Evolutionary conservation across 2,329 filamentous ascomycete genomes (phyloP), one percentile per base, ranked within the genome.

Genomic region (Podosphaera fusca): DNA sequence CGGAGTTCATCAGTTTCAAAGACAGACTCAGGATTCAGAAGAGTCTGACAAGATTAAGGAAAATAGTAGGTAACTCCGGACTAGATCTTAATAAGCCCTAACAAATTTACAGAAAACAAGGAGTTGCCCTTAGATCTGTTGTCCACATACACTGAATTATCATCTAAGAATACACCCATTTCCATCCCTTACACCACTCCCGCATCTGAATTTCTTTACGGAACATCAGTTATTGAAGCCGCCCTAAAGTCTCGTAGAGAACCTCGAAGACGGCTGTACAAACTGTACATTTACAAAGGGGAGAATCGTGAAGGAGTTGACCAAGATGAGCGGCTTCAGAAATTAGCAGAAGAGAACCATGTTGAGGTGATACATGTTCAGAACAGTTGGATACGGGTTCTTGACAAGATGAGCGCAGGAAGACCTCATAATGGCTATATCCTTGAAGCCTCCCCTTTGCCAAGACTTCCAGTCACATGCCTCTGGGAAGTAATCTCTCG

Each of bases 201-300:
- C 0, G 86, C 87, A 4, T 95, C 89, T 0, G 84, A 95, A 60
- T 96, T 95, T 63, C 73, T 98, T 1, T 96, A 94, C 66, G 92
- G 92, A 4, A 79, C 78, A 50, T 85, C 84, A 1, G 81, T 86
- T 1, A 87, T 96, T 30, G 76, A 84, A 60, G 85, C 89, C 29
- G 89, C 88, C 0, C 72, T 98, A 29, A 80, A 76, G 61, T 77
- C 79, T 50, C 58, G 52, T 47, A 59, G 59, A 38, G 67, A 70
- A 52, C 73, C 73, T 9, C 75, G 80, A 38, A 81, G 92, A 58
- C 81, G 85, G 64, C 70, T 94, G 2, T 94, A 95, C 72, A 85
- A 81, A 57, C 75, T 98, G 2, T 95, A 96, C 67, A 72, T 95
- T 9, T 83, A 84, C 65, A 74, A 72, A 53, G 76, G 77, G 9